A percentile compares a stretch with the other conserved stretches of the same genome.
These are phyloP conservation scores for Sicyos baderoa DNA, from an alignment of 306 rosid genomes.

Conservation along the genomic window DNA sequence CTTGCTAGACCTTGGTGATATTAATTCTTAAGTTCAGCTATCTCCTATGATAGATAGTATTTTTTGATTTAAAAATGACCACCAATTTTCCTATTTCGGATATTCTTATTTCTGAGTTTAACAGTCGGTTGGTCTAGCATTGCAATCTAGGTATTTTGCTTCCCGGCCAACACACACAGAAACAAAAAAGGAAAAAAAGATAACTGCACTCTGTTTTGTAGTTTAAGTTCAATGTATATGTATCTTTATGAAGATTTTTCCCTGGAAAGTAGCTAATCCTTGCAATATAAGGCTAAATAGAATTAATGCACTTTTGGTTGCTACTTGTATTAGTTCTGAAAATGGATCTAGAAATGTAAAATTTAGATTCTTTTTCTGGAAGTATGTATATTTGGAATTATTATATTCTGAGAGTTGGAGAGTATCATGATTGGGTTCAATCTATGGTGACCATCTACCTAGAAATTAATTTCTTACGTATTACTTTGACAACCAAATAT, in stretches of 20 bases:
- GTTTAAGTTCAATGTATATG: background rate
- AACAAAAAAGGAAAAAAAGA: background rate
- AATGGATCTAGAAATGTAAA: background rate
- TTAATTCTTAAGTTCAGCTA: background rate
- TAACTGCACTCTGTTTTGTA: background rate
- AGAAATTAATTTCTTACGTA: no score
- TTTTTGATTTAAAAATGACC: background rate
- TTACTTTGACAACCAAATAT: no score
- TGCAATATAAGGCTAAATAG: background rate
- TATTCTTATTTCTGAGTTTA: background rate
- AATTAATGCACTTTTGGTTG: background rate
- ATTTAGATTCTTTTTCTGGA: background rate
- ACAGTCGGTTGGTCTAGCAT: background rate
- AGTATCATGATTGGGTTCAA: background rate
- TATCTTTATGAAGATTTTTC: background rate
- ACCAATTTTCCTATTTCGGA: background rate
- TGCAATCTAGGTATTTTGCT: background rate
- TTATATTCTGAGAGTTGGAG: background rate
- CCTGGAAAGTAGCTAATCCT: background rate
- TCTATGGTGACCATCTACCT: no score
- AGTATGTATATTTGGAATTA: slow-evolving; percentile 2
- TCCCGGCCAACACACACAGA: background rate
- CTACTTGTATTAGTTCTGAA: background rate
- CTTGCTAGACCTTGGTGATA: slow-evolving; percentile 1
- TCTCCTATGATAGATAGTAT: slow-evolving; percentile 4